Evolutionary conservation across 208 protist species (phyloP).

Genomic region (Wallacemonas rigidus): DNA sequence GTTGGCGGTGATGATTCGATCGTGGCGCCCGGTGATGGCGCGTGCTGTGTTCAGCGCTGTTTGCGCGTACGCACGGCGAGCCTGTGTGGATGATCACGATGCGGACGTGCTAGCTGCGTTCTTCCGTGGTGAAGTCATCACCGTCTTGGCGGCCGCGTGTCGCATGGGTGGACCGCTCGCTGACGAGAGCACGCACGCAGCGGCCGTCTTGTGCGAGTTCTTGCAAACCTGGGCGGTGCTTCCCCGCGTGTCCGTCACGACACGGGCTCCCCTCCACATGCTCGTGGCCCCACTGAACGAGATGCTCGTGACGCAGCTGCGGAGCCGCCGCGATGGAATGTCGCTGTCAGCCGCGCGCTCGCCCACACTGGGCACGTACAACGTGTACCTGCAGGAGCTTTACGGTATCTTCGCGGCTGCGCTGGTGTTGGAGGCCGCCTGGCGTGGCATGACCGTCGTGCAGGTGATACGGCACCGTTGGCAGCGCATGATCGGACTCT

Average conservation of each 20-base stretch:
- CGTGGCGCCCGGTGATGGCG: slow-evolving; percentile 32
- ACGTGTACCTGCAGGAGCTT: slow-evolving; percentile 60
- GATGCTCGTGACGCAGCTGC: slow-evolving; percentile 51
- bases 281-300: slow-evolving; percentile 73
- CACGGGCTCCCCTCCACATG: slow-evolving; percentile 72
- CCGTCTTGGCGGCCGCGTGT: background rate
- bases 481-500: slow-evolving; percentile 45
- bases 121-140: slow-evolving; percentile 22
- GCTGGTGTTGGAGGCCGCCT: slow-evolving; percentile 62
- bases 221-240: slow-evolving; percentile 68
- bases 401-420: slow-evolving; percentile 62
- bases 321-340: slow-evolving; percentile 11
- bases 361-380: slow-evolving; percentile 55
- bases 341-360: slow-evolving; percentile 38
- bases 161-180: slow-evolving; percentile 7
- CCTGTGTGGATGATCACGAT: slow-evolving; percentile 11
- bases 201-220: slow-evolving; percentile 52
- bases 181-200: slow-evolving; percentile 35
- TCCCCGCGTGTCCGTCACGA: slow-evolving; percentile 50
- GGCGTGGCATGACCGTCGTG: slow-evolving; percentile 44
- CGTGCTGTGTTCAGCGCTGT: slow-evolving; percentile 16
- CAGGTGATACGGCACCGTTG: slow-evolving; percentile 47
- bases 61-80: background rate
- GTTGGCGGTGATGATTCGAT: slow-evolving; percentile 24
- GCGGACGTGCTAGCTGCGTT: slow-evolving; percentile 25